phyloP scores from a whole-genome alignment of 179 eudicot species.

The Nepenthes alata region DNA sequence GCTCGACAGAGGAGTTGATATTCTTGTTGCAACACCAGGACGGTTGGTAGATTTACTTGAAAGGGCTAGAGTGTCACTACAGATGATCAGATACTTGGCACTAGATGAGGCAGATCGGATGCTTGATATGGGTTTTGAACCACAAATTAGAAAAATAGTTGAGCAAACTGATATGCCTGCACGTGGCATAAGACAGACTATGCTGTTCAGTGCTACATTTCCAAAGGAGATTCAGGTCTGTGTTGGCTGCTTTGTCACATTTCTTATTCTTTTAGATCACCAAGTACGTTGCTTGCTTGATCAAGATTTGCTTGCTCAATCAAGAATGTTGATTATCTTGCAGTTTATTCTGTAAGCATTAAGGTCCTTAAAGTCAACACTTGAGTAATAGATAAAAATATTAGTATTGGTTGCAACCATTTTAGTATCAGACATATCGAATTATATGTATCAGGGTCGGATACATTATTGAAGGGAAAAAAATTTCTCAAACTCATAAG shows the following conservation, averaged over 20 bases:
- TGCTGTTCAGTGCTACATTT: constrained; percentile 94
- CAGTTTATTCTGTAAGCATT: too few relatives aligned
- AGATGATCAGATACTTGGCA: constrained; percentile 63
- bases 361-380: too few relatives aligned
- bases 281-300: too few relatives aligned
- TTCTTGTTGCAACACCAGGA: constrained; percentile 97
- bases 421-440: too few relatives aligned
- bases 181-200: constrained; percentile 69
- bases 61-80: constrained; percentile 79
- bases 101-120: constrained; percentile 89
- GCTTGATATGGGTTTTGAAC: constrained; percentile 94
- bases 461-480: too few relatives aligned
- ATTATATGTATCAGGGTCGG: too few relatives aligned
- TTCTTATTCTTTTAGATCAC: too few relatives aligned
- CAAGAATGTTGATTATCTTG: too few relatives aligned
- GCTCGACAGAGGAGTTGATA: constrained; percentile 90
- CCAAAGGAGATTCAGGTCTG: constrained; percentile 91
- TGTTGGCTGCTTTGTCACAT: not conserved
- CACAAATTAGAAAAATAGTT: constrained; percentile 87
- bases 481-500: too few relatives aligned
- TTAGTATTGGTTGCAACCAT: too few relatives aligned
- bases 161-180: constrained; percentile 86
- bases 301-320: too few relatives aligned
- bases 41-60: constrained; percentile 86
- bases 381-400: too few relatives aligned